A percentile compares a stretch with the other conserved stretches of the same genome.
These are phyloP conservation scores for Backusella parvicylindrica DNA, from an alignment of 192 early-diverging fungal species.

Conservation along the genomic window DNA sequence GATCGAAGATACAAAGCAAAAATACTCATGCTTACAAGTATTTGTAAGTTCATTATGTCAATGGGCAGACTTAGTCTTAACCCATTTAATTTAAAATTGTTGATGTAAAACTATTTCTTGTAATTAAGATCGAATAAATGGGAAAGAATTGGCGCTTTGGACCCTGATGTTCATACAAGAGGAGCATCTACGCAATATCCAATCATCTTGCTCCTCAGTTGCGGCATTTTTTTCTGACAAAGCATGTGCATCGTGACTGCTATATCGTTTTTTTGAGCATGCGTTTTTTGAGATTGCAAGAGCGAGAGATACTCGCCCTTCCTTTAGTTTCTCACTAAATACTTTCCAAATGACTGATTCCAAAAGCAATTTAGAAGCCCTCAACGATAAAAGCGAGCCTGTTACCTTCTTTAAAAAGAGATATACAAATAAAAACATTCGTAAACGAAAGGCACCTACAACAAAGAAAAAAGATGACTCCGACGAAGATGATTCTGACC, in stretches of 20 bases:
- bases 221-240: too few relatives aligned
- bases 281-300: neutral
- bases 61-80: too few relatives aligned
- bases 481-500: constrained; percentile 32
- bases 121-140: too few relatives aligned
- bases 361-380: neutral
- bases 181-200: neutral
- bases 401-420: constrained; percentile 61
- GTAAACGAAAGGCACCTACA: constrained; percentile 45
- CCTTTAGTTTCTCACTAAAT: neutral
- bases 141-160: too few relatives aligned
- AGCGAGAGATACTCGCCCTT: neutral
- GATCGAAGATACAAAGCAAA: too few relatives aligned
- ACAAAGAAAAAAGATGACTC: constrained; percentile 20
- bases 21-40: too few relatives aligned
- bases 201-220: neutral
- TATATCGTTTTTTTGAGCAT: neutral
- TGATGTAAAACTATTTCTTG: too few relatives aligned
- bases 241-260: too few relatives aligned
- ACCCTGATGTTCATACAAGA: neutral
- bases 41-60: too few relatives aligned
- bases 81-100: too few relatives aligned
- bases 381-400: constrained; percentile 10
- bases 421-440: constrained; percentile 44
- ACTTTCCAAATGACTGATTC: neutral